phyloP scores from a whole-genome alignment of 2,329 filamentous ascomycete genomes.

The Aschersonia sp. region DNA sequence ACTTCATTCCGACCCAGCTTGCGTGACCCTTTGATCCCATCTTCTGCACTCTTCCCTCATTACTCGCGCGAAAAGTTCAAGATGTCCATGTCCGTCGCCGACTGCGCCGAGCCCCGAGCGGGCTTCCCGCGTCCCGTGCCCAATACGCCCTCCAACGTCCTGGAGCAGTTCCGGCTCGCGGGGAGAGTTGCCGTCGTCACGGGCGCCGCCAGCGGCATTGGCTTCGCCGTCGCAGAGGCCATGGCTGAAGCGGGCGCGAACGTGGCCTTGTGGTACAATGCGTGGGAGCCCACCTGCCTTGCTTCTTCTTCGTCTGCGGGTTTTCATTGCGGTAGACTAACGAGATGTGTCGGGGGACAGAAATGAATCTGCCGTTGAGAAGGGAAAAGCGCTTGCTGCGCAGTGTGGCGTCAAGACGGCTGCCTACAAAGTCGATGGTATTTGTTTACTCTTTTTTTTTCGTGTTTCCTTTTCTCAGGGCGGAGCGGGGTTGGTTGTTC shows the following conservation, averaged over 20 bases:
- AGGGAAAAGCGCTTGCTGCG: conserved; percentile 16
- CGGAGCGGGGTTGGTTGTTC: no score
- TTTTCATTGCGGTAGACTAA: no score
- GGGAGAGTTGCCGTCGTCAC: conserved; percentile 28
- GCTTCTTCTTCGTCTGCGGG: no score
- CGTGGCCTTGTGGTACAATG: conserved; percentile 21
- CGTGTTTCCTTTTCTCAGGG: neutral
- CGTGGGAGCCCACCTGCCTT: neutral
- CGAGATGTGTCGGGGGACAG: neutral
- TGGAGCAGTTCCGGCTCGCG: conserved; percentile 22
- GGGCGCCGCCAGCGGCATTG: conserved; percentile 30
- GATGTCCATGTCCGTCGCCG: neutral
- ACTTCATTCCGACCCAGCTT: no score
- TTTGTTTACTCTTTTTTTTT: neutral
- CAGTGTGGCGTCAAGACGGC: conserved; percentile 19
- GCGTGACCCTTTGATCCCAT: no score
- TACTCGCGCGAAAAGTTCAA: neutral
- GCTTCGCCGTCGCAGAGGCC: conserved; percentile 26
- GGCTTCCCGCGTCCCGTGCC: neutral
- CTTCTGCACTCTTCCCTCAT: no score
- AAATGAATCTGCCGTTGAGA: conserved; percentile 21
- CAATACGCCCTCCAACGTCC: neutral
- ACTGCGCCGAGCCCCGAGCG: neutral
- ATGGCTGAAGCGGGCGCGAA: conserved; percentile 29
- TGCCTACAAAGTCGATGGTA: conserved; percentile 28